phyloP scores from a whole-genome alignment of 176 grass and related monocot genomes.

The Oryza glumipatula region DNA sequence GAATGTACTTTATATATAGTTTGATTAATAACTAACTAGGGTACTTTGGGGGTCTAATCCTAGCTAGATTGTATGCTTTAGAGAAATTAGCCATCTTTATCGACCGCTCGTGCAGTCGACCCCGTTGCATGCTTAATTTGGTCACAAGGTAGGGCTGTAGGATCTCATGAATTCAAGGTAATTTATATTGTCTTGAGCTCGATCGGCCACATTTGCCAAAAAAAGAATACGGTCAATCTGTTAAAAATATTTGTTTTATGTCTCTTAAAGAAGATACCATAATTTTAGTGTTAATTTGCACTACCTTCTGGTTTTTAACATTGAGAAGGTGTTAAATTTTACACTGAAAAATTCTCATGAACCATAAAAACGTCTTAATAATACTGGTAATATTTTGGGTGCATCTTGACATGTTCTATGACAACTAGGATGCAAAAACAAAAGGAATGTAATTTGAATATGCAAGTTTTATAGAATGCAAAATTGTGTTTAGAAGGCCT shows the following conservation, averaged over 20 bases:
- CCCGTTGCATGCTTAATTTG: background rate
- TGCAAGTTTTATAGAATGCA: no score
- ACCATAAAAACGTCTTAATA: background rate
- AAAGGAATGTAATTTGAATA: no score
- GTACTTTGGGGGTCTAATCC: slow-evolving; percentile 42
- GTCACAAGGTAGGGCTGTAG: background rate
- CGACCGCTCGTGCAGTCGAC: slow-evolving; percentile 5
- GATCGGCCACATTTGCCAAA: no score
- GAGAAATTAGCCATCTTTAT: slow-evolving; percentile 17
- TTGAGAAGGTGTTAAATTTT: background rate
- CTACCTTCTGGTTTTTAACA: no score
- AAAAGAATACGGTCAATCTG: no score
- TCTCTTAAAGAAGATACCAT: background rate
- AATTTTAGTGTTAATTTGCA: background rate
- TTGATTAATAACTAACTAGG: slow-evolving; percentile 24
- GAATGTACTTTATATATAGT: slow-evolving; percentile 50
- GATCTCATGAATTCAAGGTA: background rate
- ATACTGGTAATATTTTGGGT: background rate
- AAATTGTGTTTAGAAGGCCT: no score
- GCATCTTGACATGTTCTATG: background rate
- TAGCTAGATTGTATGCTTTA: slow-evolving; percentile 47
- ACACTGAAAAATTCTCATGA: background rate
- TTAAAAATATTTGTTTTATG: no score
- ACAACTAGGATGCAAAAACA: no score
- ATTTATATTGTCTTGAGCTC: background rate